phyloP scores from a whole-genome alignment of 306 rosid genomes.

The Calophaca sinica region DNA sequence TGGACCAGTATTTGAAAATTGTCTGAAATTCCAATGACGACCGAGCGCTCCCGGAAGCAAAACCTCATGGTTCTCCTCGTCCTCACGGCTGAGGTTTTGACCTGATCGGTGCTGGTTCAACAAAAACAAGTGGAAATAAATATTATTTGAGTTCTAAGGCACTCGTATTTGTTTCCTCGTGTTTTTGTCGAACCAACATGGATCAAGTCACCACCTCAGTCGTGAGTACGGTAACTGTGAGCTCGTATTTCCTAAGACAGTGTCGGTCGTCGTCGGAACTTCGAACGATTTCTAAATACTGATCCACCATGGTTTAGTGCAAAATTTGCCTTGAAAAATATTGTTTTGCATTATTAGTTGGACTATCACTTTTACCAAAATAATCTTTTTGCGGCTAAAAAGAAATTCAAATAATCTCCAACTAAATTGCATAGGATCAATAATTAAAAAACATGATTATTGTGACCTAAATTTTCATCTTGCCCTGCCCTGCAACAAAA shows the following conservation, averaged over 20 bases:
- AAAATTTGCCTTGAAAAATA: not conserved
- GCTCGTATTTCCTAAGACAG: not conserved
- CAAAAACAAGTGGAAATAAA: not conserved
- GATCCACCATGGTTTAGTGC: not conserved
- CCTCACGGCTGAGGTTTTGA: not conserved
- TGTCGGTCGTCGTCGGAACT: not conserved
- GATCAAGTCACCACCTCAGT: not conserved
- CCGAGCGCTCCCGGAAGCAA: not conserved
- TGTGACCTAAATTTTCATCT: slow-evolving; percentile 1
- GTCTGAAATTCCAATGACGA: not conserved
- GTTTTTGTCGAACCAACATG: not conserved
- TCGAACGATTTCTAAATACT: too few relatives aligned
- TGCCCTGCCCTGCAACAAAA: slow-evolving; percentile 16
- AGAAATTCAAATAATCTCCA: not conserved
- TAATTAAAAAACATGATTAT: slow-evolving; percentile 22
- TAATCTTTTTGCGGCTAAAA: not conserved
- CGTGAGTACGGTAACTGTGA: not conserved
- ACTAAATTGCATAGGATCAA: not conserved
- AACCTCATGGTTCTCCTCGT: not conserved
- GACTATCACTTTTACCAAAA: not conserved
- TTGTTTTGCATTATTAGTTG: not conserved
- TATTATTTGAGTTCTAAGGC: not conserved
- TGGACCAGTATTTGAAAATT: not conserved
- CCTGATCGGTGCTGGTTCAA: not conserved
- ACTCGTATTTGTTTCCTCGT: not conserved